Conservation (phyloP, 805 yeast species). For the Sungouiozyma intestinalis region DNA sequence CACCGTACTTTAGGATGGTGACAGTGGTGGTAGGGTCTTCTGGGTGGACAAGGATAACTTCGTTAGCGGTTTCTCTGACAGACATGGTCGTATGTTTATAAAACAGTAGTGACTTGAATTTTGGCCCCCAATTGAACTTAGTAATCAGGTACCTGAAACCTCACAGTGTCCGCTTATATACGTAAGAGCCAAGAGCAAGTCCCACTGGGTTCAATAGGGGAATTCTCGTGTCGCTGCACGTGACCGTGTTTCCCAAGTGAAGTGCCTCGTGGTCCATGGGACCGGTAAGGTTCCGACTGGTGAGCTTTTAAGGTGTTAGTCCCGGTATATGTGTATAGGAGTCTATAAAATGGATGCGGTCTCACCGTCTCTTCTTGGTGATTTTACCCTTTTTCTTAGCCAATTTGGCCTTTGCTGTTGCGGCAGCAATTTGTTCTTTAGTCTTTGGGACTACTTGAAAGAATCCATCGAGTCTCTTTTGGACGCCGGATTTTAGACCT, state of each 20-base stretch:
- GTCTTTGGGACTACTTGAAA: slow-evolving; percentile 57
- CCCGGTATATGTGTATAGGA: no score
- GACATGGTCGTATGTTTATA: slow-evolving; percentile 41
- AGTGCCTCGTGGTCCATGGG: no score
- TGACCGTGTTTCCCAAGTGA: no score
- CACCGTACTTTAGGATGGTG: slow-evolving; percentile 77
- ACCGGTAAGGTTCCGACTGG: no score
- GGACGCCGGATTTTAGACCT: slow-evolving; percentile 75
- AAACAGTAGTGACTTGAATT: no score
- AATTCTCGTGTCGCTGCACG: no score
- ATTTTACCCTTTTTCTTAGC: slow-evolving; percentile 21
- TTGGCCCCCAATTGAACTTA: not conserved
- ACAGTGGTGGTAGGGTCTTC: slow-evolving; percentile 42
- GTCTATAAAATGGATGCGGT: not conserved
- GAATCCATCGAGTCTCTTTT: slow-evolving; percentile 87
- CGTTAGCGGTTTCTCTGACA: slow-evolving; percentile 53
- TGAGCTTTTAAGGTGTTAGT: no score
- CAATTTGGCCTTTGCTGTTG: slow-evolving; percentile 26
- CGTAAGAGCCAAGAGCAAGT: no score
- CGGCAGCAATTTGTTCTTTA: slow-evolving; percentile 33
- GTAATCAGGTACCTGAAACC: no score
- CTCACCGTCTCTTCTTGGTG: slow-evolving; percentile 13
- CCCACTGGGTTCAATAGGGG: not conserved
- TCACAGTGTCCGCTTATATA: no score
- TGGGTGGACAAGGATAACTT: slow-evolving; percentile 51